These are phyloP conservation scores for Aspergillus diversus DNA, from an alignment of 495 filamentous ascomycete species.

Conservation along the genomic window DNA sequence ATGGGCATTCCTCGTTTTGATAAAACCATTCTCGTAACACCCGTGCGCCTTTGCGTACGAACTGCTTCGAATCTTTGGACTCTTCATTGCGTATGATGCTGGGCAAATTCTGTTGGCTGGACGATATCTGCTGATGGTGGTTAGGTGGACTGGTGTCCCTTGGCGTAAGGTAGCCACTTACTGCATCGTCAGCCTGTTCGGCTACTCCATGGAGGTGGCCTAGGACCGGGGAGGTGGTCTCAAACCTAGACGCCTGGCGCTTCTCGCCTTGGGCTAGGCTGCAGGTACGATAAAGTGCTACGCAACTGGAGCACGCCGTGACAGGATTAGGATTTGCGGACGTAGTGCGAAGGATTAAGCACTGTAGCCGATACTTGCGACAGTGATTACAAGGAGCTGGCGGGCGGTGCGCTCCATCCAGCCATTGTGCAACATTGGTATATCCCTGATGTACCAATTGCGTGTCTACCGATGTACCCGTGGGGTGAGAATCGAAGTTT, in stretches of 20 bases:
- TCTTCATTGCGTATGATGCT: constrained; percentile 12
- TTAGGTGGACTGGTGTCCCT: background rate
- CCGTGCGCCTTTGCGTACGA: constrained; percentile 62
- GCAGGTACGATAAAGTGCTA: constrained; percentile 73
- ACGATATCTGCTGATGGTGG: background rate
- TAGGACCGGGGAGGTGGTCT: constrained; percentile 48
- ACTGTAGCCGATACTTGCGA: constrained; percentile 45
- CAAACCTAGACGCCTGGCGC: constrained; percentile 46
- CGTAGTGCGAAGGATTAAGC: constrained; percentile 49
- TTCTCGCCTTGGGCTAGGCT: constrained; percentile 61
- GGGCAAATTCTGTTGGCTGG: background rate
- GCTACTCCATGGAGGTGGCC: constrained; percentile 45
- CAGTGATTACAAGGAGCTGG: constrained; percentile 47
- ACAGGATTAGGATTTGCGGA: constrained; percentile 56
- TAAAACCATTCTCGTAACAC: constrained; percentile 46
- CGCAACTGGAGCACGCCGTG: constrained; percentile 73
- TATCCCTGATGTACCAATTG: constrained; percentile 15
- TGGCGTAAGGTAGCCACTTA: background rate
- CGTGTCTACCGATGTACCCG: background rate
- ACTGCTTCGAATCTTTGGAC: constrained; percentile 51
- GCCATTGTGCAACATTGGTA: constrained; percentile 41
- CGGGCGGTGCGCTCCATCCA: constrained; percentile 49
- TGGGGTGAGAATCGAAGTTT: background rate
- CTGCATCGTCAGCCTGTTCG: constrained; percentile 34
- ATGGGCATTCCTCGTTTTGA: constrained; percentile 50